Evolutionary conservation across 1,284 basidiomycete species (phyloP).

Genomic region (Ustilago cynodontis): DNA sequence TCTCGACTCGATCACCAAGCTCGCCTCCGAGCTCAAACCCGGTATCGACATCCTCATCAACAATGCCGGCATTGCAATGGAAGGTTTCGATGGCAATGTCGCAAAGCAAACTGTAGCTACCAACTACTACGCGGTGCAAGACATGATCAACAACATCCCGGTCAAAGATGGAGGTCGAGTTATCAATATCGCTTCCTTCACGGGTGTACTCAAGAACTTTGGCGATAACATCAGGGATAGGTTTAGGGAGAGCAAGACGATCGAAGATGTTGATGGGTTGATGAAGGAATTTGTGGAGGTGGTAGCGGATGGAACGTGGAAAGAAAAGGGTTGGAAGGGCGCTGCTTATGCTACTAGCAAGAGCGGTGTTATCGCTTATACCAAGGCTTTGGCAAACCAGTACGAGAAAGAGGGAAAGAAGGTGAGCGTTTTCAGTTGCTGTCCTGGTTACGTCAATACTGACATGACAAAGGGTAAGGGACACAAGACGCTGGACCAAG

Average conservation of each 20-base stretch:
- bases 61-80: conserved; percentile 66
- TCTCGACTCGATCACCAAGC: conserved; percentile 42
- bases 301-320: conserved; percentile 53
- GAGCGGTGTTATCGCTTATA: conserved; percentile 58
- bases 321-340: conserved; percentile 65
- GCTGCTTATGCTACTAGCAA: conserved; percentile 64
- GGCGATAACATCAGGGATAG: conserved; percentile 40
- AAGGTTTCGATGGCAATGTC: conserved; percentile 60
- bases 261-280: conserved; percentile 50
- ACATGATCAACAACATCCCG: conserved; percentile 53
- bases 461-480: conserved; percentile 64
- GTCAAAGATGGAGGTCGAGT: conserved; percentile 54
- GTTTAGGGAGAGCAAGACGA: conserved; percentile 42
- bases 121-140: conserved; percentile 64
- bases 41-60: conserved; percentile 62
- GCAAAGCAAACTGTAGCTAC: conserved; percentile 61
- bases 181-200: conserved; percentile 59
- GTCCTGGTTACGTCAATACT: conserved; percentile 67
- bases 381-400: conserved; percentile 52
- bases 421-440: conserved; percentile 59
- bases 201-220: conserved; percentile 57
- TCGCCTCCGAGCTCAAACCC: conserved; percentile 33
- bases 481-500: conserved; percentile 59
- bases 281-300: conserved; percentile 55
- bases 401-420: conserved; percentile 42